Evolutionary conservation across 139 green algal species (phyloP).

Genomic region (Axilococcus clingmanii): DNA sequence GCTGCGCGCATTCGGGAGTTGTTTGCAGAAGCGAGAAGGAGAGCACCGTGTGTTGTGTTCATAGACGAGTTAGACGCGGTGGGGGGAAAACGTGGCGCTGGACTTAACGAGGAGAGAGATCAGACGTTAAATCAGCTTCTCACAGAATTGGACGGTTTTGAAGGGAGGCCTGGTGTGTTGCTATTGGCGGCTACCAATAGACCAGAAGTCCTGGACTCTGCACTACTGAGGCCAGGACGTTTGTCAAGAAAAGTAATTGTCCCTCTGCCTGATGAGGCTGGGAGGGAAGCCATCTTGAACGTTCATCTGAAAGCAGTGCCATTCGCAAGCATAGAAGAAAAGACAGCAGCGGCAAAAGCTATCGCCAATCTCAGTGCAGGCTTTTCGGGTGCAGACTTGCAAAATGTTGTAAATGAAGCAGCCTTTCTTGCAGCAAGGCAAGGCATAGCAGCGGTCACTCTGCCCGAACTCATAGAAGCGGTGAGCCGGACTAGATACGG

Average conservation of each 20-base stretch:
- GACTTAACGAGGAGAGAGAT: slow-evolving; percentile 91
- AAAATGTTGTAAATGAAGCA: slow-evolving; percentile 82
- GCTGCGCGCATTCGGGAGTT: slow-evolving; percentile 80
- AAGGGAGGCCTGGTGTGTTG: slow-evolving; percentile 54
- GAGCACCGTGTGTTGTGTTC: slow-evolving; percentile 85
- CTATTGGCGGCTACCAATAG: slow-evolving; percentile 88
- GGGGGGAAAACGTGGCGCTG: slow-evolving; percentile 58
- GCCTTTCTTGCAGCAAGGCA: slow-evolving; percentile 6
- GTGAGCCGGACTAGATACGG: slow-evolving; percentile 2
- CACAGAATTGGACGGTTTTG: slow-evolving; percentile 89
- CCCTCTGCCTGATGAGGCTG: slow-evolving; percentile 61
- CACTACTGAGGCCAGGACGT: slow-evolving; percentile 74
- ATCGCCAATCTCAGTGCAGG: slow-evolving; percentile 6
- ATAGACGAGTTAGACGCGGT: slow-evolving; percentile 98
- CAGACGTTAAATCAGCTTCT: slow-evolving; percentile 92
- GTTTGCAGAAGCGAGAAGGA: slow-evolving; percentile 86
- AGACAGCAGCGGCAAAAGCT: not conserved
- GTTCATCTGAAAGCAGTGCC: slow-evolving; percentile 66
- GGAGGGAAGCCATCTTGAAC: slow-evolving; percentile 56
- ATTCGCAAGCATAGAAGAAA: slow-evolving; percentile 21
- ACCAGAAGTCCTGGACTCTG: slow-evolving; percentile 73
- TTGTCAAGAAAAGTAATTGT: slow-evolving; percentile 48
- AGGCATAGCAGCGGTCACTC: not conserved
- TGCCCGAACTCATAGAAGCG: slow-evolving; percentile 1
- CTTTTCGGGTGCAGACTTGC: slow-evolving; percentile 82